Evolutionary conservation across 2,329 filamentous ascomycete genomes (phyloP), one percentile per base, ranked within the genome.

Genomic region (Aspergillus sp.): DNA sequence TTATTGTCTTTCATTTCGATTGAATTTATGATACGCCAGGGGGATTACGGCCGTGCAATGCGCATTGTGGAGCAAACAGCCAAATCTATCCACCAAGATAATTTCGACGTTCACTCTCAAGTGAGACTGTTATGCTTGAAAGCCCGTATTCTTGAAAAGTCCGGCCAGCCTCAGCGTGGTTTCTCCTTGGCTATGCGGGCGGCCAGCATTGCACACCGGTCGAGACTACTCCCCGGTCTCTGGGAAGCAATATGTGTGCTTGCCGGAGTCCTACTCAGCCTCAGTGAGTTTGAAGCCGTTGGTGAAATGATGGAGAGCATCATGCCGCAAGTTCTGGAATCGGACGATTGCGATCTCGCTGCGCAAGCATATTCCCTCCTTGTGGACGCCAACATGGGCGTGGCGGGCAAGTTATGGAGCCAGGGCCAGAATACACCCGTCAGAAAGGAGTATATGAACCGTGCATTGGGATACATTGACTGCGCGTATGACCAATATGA

Each of bases 151-250:
- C 81, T 89, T 44, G 78, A 81, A 43, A 78, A 76, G 52, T 80
- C 79, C 35, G 85, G 84, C 2, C 79, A 84, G 3, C 78, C 88
- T 0, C 79, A 88, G 53, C 80, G 85, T 47, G 88, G 82, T 0
- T 89, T 95, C 62, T 88, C 86, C 2, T 75, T 90, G 5, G 82
- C 82, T 5, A 74, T 94, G 56, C 78, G 87, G 35, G 89, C 89
- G 1, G 83, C 86, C 3, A 84, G 78, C 57, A 79, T 89, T 12
- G 84, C 88, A 0, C 82, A 86, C 72, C 78, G 82, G 37, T 79
- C 85, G 1, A 76, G 82, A 1, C 69, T 91, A 6, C 73, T 90
- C 11, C 78, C 81, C 0, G 77, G 78, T 12, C 70, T 95, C 6
- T 93, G 88, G 82, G 79, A 85, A 48, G 81, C 88, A 0, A 75